Evolutionary conservation across 306 rosid genomes (phyloP).

Genomic region (Quercus robur): DNA sequence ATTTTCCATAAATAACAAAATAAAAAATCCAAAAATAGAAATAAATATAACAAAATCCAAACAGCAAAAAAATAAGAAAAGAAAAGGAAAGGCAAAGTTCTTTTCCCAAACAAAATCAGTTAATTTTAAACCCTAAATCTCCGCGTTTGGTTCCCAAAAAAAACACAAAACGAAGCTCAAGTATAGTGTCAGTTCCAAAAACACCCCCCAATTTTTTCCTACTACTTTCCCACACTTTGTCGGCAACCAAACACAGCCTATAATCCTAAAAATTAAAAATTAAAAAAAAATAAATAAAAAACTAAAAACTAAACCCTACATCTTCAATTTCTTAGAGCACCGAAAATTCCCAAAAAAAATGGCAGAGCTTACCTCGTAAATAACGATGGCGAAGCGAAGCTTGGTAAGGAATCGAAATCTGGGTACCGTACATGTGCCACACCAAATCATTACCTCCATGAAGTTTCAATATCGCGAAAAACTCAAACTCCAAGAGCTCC

Average conservation of each 20-base stretch:
- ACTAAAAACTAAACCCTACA: constrained; percentile 24
- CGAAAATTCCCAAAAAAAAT: neutral
- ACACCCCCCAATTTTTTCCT: constrained; percentile 8
- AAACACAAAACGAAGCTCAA: constrained; percentile 1
- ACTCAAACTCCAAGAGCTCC: constrained; percentile 23
- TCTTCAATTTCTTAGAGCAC: constrained; percentile 1
- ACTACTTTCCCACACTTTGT: constrained; percentile 13
- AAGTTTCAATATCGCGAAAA: constrained; percentile 17
- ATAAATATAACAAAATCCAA: neutral
- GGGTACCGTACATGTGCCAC: constrained; percentile 40
- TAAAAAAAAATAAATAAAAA: neutral
- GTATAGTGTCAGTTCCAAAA: neutral
- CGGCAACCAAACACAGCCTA: constrained; percentile 18
- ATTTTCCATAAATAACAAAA: neutral
- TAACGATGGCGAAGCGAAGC: constrained; percentile 40
- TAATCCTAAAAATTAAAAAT: neutral
- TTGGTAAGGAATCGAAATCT: constrained; percentile 52
- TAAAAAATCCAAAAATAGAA: neutral
- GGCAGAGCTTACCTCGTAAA: constrained; percentile 60
- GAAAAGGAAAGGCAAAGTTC: constrained; percentile 5
- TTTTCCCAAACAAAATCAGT: constrained; percentile 12
- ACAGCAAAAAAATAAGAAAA: neutral
- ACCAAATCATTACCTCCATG: constrained; percentile 65
- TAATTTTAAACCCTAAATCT: constrained; percentile 19
- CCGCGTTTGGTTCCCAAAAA: constrained; percentile 7